These are phyloP conservation scores for Alternaria conjuncta DNA, from an alignment of 2,329 filamentous ascomycete species.

Conservation along the genomic window DNA sequence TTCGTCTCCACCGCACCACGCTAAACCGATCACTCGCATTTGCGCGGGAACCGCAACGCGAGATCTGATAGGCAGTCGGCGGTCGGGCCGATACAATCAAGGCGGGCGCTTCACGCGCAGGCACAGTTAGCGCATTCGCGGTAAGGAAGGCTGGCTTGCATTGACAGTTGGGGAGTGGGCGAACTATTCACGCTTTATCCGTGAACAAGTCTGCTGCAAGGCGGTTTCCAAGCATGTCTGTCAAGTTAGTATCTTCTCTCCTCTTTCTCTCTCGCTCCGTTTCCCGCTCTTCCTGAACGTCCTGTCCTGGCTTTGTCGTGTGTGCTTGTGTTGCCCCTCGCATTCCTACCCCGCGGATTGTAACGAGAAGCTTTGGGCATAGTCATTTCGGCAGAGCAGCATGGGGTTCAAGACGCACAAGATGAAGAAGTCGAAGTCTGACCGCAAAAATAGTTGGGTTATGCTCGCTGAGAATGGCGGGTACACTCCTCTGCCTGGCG, in stretches of 20 bases:
- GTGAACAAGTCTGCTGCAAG: constrained; percentile 26
- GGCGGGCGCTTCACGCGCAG: constrained; percentile 28
- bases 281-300: not conserved
- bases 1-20: constrained; percentile 24
- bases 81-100: constrained; percentile 23
- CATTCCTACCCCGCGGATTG: constrained; percentile 15
- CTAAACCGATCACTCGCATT: constrained; percentile 32
- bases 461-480: constrained; percentile 78
- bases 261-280: constrained; percentile 6
- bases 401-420: constrained; percentile 14
- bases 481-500: constrained; percentile 84
- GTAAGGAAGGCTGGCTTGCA: constrained; percentile 25
- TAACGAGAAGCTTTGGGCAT: constrained; percentile 6
- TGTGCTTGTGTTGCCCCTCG: constrained; percentile 2
- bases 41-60: constrained; percentile 22
- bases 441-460: constrained; percentile 73
- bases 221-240: constrained; percentile 41
- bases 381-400: not conserved
- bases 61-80: constrained; percentile 28
- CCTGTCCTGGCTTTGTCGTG: not conserved
- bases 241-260: constrained; percentile 46
- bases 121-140: constrained; percentile 11
- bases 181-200: constrained; percentile 29
- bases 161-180: constrained; percentile 19
- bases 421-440: constrained; percentile 39